Evolutionary conservation across 2,329 filamentous ascomycete genomes (phyloP).

Genomic region (Ceratocystis papillata): DNA sequence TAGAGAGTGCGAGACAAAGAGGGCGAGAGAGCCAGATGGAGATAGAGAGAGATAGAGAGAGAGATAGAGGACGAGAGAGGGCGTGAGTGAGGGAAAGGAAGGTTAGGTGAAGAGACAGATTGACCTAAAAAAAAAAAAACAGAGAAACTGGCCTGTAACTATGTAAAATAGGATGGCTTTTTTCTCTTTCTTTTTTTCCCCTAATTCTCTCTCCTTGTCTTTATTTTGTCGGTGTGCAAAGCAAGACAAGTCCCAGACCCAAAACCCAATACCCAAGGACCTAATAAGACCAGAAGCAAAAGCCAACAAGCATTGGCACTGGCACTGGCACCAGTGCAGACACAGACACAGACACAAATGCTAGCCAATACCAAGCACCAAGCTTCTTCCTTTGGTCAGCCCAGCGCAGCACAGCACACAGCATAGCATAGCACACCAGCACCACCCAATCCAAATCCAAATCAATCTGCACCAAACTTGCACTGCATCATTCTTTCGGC

Average conservation of each 20-base stretch:
- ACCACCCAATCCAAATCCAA: no score
- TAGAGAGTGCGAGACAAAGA: background rate
- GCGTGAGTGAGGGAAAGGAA: background rate
- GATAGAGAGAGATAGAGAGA: background rate
- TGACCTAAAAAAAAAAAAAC: background rate
- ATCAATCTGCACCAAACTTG: no score
- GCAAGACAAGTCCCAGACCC: background rate
- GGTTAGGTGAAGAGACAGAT: background rate
- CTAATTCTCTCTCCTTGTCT: background rate
- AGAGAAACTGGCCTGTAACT: background rate
- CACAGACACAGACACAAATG: background rate
- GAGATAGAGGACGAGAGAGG: background rate
- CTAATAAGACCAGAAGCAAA: background rate
- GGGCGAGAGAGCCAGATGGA: background rate
- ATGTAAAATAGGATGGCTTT: background rate
- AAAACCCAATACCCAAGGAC: no score
- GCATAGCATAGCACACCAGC: background rate
- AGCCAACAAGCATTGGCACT: background rate
- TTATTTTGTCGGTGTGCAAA: slow-evolving; percentile 5
- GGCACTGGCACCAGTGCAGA: background rate
- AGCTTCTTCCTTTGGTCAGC: no score
- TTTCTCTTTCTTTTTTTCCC: background rate
- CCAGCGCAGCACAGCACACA: no score
- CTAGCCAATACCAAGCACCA: background rate
- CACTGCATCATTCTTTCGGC: background rate